Evolutionary conservation across 2,329 filamentous ascomycete genomes (phyloP).

Genomic region (Aureobasidium vineae): DNA sequence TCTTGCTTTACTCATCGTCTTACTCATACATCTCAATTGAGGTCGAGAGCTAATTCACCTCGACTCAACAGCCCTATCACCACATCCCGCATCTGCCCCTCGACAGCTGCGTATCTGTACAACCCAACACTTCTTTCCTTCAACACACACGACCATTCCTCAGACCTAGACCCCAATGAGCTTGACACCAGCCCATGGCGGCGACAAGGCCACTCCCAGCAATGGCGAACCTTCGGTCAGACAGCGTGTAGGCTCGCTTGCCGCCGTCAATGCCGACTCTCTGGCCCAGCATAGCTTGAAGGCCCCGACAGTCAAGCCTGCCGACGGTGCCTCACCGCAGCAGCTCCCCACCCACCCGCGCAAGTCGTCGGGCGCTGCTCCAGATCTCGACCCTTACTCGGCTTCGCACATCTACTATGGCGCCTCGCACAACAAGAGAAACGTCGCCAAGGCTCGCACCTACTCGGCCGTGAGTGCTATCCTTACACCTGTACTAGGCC

Average conservation of each 20-base stretch:
- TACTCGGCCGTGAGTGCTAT: constrained; percentile 54
- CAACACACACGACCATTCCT: neutral
- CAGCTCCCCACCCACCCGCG: constrained; percentile 10
- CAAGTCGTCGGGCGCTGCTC: constrained; percentile 29
- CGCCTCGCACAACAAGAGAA: constrained; percentile 49
- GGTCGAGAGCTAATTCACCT: constrained; percentile 3
- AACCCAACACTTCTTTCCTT: neutral
- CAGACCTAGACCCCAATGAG: constrained; percentile 6
- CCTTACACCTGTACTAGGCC: neutral
- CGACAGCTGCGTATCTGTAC: constrained; percentile 22
- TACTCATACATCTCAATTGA: neutral
- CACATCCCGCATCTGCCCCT: constrained; percentile 18
- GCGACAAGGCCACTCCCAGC: constrained; percentile 1
- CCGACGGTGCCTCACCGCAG: neutral
- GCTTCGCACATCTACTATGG: constrained; percentile 61
- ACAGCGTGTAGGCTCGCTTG: constrained; percentile 16
- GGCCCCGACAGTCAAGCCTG: constrained; percentile 1
- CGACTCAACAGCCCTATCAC: constrained; percentile 6
- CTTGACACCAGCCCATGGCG: constrained; percentile 15
- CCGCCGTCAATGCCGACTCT: constrained; percentile 18
- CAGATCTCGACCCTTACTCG: constrained; percentile 55
- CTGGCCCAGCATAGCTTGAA: neutral
- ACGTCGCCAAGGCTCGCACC: constrained; percentile 51
- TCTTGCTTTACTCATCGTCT: neutral
- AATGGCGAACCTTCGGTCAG: neutral